Evolutionary conservation across 192 early-diverging fungal species (phyloP), one percentile per base, ranked within the genome.

Genomic region (Coemansia javaensis): DNA sequence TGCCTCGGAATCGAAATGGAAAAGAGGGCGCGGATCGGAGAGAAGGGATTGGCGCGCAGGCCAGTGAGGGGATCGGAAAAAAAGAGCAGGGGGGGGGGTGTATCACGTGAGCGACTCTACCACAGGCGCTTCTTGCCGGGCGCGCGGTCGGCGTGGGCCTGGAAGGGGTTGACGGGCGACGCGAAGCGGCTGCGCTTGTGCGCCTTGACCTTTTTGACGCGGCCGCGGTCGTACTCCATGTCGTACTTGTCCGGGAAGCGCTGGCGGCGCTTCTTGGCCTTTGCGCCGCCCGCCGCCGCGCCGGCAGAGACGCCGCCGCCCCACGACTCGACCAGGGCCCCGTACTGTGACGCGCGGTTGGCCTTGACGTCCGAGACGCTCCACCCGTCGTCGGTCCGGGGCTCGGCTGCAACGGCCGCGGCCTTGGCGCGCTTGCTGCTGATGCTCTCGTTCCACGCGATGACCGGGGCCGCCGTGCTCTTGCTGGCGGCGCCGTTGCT

Each of bases 191-290:
- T 47, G 53, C 32, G 52, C 40, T 79, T 75, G 56, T 80, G 73
- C 49, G 63, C 65, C 72, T 85, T 88, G 49, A 85, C 64, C 77
- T 86, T 88, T 53, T 88, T 88, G 23, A 77, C 47, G 41, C 82
- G 82, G 21, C 86, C 86, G 32, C 80, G 80, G 54, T 88, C 86
- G 56, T 88, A 88, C 23, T 86, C 86, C 14, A 81, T 45, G 47
- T 88, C 83, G 38, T 82, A 85, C 34, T 63, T 70, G 39, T 82
- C 80, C 7, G 73, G 69, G 32, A 78, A 82, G 33, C 70, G 76
- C 35, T 77, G 74, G 28, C n/a, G n/a, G n/a, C 77, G 55, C 31
- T 68, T 72, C 53, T 66, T 73, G 7, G 78, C 41, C 23, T 66
- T 58, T 28, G 10, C 60, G 27, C 11, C 47, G 23, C 3, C 23